These are phyloP conservation scores for Turritis glabra DNA, from an alignment of 345 rosid genomes.

Conservation along the genomic window DNA sequence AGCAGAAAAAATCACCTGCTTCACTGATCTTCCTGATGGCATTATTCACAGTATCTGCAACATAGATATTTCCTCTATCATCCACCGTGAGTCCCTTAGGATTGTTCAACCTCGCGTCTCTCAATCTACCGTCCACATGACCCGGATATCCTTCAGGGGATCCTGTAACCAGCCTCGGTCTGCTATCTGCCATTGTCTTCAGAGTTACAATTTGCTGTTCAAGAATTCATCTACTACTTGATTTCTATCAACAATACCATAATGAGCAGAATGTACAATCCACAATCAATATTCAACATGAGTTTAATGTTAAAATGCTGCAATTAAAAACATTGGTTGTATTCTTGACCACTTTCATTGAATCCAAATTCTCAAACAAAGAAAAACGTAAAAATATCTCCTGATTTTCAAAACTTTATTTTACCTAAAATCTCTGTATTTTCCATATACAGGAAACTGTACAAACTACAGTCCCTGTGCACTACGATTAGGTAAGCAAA, in stretches of 20 bases:
- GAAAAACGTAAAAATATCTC: background rate
- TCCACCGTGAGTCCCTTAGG: slow-evolving; percentile 92
- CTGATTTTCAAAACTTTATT: background rate
- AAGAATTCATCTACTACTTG: slow-evolving; percentile 39
- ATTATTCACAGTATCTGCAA: slow-evolving; percentile 85
- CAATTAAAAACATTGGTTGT: background rate
- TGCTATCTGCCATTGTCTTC: slow-evolving; percentile 44
- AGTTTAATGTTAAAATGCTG: background rate
- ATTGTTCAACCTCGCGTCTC: slow-evolving; percentile 88
- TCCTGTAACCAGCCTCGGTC: slow-evolving; percentile 89
- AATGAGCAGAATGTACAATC: background rate
- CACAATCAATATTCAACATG: background rate
- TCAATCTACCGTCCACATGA: slow-evolving; percentile 81
- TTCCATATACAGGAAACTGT: slow-evolving; percentile 11
- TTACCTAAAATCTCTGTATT: background rate
- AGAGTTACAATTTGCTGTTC: background rate
- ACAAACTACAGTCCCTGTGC: slow-evolving; percentile 18
- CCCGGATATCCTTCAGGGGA: slow-evolving; percentile 84
- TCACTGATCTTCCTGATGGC: slow-evolving; percentile 94
- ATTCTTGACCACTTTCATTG: background rate
- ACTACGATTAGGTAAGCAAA: slow-evolving; percentile 22
- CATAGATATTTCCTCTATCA: slow-evolving; percentile 86
- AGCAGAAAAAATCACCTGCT: slow-evolving; percentile 48
- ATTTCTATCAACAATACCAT: no score
- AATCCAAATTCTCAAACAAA: slow-evolving; percentile 14